phyloP scores from a whole-genome alignment of 305 asterid species.

The Petunia hybrid region DNA sequence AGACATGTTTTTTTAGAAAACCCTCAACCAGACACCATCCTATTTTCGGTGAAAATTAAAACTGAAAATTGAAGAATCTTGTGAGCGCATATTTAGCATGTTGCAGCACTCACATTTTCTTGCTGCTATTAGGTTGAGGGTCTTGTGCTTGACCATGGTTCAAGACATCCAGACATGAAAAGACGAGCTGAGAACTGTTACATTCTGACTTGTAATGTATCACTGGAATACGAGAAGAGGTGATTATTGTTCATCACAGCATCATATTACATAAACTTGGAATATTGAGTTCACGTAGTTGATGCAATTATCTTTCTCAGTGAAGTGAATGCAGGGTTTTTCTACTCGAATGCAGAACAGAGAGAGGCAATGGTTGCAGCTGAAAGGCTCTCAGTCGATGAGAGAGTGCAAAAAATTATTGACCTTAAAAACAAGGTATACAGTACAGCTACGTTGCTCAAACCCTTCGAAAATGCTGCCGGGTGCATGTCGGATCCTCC shows the following conservation, averaged over 20 bases:
- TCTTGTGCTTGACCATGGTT: conserved; percentile 99
- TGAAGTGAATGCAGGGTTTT: conserved; percentile 97
- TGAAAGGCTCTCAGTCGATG: conserved; percentile 94
- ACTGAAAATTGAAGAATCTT: conserved; percentile 9
- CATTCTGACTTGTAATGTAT: conserved; percentile 88
- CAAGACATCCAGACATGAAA: conserved; percentile 99
- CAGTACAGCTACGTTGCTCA: neutral
- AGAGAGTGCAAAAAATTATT: conserved; percentile 88
- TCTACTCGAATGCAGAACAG: conserved; percentile 93
- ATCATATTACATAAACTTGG: conserved; percentile 7
- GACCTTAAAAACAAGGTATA: conserved; percentile 86
- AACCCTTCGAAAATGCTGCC: no score
- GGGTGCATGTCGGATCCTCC: no score
- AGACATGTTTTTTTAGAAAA: neutral
- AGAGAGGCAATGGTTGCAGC: conserved; percentile 99
- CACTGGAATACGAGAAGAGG: conserved; percentile 99
- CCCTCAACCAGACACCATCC: neutral
- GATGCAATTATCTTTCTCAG: conserved; percentile 52
- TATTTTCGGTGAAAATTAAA: neutral
- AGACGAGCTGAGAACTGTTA: conserved; percentile 94
- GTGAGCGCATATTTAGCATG: neutral
- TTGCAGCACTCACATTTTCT: conserved; percentile 23
- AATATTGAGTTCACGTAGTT: conserved; percentile 26
- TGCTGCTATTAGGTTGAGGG: conserved; percentile 81
- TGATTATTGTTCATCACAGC: conserved; percentile 39